Base-by-base conservation (phyloP, 1,284 basidiomycete species). In the Leccinum subspadiceum region DNA sequence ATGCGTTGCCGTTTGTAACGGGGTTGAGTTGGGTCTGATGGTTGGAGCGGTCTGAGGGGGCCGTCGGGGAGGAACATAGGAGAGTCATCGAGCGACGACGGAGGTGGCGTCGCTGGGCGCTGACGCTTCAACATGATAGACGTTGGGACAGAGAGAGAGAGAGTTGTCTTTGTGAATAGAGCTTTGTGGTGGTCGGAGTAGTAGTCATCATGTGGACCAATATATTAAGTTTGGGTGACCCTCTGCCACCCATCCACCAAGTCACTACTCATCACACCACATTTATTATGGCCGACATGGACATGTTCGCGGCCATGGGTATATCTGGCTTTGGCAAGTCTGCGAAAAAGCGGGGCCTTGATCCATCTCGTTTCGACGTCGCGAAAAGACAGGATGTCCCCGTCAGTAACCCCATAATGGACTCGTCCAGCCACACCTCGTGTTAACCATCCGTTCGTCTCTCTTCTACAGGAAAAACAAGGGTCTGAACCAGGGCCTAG, bases 301-400 rank as follows among this genome's bases (percentile, higher is more conserved):
- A 90, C 62, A 75, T 92, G 31, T 80, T 92, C 65, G 84, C 88
- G 5, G 84, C 87, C 13, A 92, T 93, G 90, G 90, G 90, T 9
- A 90, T 93, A 61, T 68, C 84, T 65, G 88, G 89, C 46, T 93
- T 93, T 71, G 90, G 90, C 20, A 92, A 91, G 74, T 75, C 85
- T 57, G 68, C 75, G 29, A 84, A 85, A 70, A 87, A 86, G 74
- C 83, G 79, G 62, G 77, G 83, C 68, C 80, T 92, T 22, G 88
- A 91, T 70, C 84, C 86, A 29, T 75, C 80, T 20, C 78, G 89
- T 60, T 92, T 92, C 66, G 89, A 92, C 74, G 89, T 85, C 74
- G 87, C 80, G 70, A 90, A 86, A 74, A 81, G 88, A 54, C 78
- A 76, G 55, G 82, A 82, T 70, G 80, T 66, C 74, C 48, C 53